Evolutionary conservation across 2,329 filamentous ascomycete species (phyloP), one percentile per base, ranked within the genome.

Genomic region (Xylaria sp.): DNA sequence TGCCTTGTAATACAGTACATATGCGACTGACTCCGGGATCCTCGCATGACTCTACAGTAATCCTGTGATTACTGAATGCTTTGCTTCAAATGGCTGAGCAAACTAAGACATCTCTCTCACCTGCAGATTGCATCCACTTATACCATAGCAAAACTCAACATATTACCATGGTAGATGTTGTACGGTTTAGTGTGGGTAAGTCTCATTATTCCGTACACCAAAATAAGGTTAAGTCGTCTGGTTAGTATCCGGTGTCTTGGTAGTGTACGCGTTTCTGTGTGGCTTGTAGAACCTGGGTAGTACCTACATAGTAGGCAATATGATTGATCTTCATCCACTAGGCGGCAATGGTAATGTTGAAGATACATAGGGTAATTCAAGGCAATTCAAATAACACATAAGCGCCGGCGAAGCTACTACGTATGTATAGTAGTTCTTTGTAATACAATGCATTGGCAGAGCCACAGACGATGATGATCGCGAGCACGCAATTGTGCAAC

Each of bases 201-300:
- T 63, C 37, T 55, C 9, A 29, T 29, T 25, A n/a, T n/a, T n/a
- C n/a, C n/a, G n/a, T n/a, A 37, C 51, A 29, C 23, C 23, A 44
- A 32, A 48, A 47, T 27, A 35, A 35, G 60, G 60, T 47, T 23
- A 37, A 57, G 44, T 29, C n/a, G n/a, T n/a, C n/a, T n/a, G n/a
- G n/a, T 44, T 35, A n/a, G n/a, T 48, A 44, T 60, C 6, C 27
- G 51, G 51, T 55, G 54, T 58, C 42, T 58, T 58, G 42, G 62
- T 58, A 40, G 13, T 50, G 47, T 58, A 64, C 62, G 54, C 54
- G 54, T 64, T 35, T 21, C 40, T 21, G 16, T 51, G 53, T 58
- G 53, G 62, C 44, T 40, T 32, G 42, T 59, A 12, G 18, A 42
- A 5, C 62, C n/a, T 42, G 2, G n/a, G 12, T 8, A 44, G 29